Conservation (phyloP, 331 rosid genomes). For the Erythrophleum ivorense region DNA sequence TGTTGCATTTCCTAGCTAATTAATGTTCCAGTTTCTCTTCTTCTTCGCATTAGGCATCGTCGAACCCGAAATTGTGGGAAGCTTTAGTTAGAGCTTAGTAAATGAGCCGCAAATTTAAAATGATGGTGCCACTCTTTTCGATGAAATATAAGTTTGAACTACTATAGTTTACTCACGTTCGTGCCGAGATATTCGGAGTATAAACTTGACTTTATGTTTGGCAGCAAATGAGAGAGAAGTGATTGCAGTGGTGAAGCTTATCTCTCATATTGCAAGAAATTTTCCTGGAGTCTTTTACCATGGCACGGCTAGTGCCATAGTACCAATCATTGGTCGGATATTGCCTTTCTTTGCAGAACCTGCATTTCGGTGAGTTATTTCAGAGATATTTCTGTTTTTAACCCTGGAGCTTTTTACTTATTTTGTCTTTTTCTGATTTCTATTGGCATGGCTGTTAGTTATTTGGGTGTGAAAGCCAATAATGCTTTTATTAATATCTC, state of each 20-base stretch:
- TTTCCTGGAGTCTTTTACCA: constrained; percentile 83
- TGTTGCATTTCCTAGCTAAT: background rate
- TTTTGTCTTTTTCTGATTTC: background rate
- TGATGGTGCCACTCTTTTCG: background rate
- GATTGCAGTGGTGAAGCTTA: constrained; percentile 73
- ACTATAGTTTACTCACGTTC: background rate
- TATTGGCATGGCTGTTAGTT: background rate
- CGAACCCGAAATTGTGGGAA: background rate
- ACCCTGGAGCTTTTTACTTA: background rate
- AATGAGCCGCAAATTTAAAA: background rate
- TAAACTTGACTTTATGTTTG: background rate
- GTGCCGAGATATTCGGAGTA: background rate
- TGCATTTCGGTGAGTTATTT: constrained; percentile 53
- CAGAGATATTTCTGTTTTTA: background rate
- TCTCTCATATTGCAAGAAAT: constrained; percentile 64
- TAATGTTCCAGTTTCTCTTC: background rate
- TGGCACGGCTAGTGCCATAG: constrained; percentile 62
- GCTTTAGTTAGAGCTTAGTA: background rate
- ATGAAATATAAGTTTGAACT: background rate
- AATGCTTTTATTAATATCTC: background rate
- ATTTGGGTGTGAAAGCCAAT: background rate
- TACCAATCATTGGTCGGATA: constrained; percentile 74
- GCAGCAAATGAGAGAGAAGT: constrained; percentile 78
- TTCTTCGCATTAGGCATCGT: constrained; percentile 1
- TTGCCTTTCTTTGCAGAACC: constrained; percentile 86